A percentile compares a stretch with the other conserved stretches of the same genome.
Conservation (phyloP, 805 yeast genomes). For the Kluyveromyces starmeri region DNA sequence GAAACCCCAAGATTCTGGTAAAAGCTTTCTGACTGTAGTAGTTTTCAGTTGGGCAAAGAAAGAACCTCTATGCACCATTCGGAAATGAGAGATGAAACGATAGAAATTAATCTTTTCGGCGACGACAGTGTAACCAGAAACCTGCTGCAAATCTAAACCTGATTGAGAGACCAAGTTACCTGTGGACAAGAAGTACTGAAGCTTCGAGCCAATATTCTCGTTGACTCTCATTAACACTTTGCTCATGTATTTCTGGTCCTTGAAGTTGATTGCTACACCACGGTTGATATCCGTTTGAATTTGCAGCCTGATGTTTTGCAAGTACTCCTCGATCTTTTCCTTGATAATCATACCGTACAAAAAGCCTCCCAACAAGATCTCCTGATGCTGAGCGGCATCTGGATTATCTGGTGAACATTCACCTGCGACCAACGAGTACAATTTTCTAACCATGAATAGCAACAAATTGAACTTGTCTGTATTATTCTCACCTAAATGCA, state of each 20-base stretch:
- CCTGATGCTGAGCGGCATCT: constrained; percentile 99
- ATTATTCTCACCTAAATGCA: constrained; percentile 60
- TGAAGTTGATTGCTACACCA: constrained; percentile 72
- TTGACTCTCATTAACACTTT: constrained; percentile 71
- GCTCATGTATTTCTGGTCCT: constrained; percentile 73
- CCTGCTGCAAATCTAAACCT: constrained; percentile 96
- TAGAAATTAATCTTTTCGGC: constrained; percentile 97
- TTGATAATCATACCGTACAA: constrained; percentile 93
- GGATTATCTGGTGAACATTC: constrained; percentile 97
- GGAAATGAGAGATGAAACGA: constrained; percentile 94
- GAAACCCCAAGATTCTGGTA: constrained; percentile 99
- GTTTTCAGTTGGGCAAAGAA: constrained; percentile 97
- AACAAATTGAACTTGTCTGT: constrained; percentile 80
- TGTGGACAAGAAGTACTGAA: constrained; percentile 90
- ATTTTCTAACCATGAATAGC: constrained; percentile 89
- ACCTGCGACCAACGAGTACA: constrained; percentile 91
- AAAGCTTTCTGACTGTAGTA: constrained; percentile 88
- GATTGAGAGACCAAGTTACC: constrained; percentile 96
- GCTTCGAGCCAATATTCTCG: constrained; percentile 89
- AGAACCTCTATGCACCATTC: constrained; percentile 99
- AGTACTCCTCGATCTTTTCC: constrained; percentile 91
- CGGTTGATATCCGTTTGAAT: constrained; percentile 74
- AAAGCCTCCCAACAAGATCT: constrained; percentile 90
- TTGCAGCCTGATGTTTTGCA: constrained; percentile 63
- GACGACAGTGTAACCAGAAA: constrained; percentile 95